Percentiles rank a stretch among this genome's conserved stretches.
These are phyloP conservation scores for Talaromyces pinophilus DNA, from an alignment of 2,329 filamentous ascomycete species.

Conservation along the genomic window DNA sequence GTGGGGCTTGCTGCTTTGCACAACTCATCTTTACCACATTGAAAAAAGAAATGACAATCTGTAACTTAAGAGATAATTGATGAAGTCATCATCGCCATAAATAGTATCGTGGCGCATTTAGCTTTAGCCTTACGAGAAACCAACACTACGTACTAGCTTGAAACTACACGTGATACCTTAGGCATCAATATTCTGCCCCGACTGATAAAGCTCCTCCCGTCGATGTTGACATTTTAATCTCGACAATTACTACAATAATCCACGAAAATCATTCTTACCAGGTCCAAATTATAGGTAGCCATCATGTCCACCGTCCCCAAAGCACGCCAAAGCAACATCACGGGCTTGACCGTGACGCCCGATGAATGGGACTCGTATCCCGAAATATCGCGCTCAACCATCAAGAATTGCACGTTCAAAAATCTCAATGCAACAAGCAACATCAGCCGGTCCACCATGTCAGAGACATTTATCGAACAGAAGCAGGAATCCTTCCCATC, in stretches of 20 bases:
- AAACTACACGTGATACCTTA: slow-evolving; percentile 10
- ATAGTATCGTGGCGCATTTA: not conserved
- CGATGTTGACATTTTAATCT: not conserved
- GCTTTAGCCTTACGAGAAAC: not conserved
- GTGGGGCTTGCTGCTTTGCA: not conserved
- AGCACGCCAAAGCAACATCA: slow-evolving; percentile 25
- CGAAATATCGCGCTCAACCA: slow-evolving; percentile 23
- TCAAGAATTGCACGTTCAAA: slow-evolving; percentile 24
- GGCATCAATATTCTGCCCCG: slow-evolving; percentile 1
- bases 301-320: slow-evolving; percentile 27
- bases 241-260: not conserved
- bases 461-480: not conserved
- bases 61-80: no score
- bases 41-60: not conserved
- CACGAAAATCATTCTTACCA: not conserved
- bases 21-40: not conserved
- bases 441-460: slow-evolving; percentile 17
- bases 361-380: slow-evolving; percentile 25
- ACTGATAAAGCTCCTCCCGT: not conserved
- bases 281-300: not conserved
- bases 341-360: slow-evolving; percentile 25
- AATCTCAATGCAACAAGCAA: slow-evolving; percentile 24
- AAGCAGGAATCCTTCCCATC: not conserved
- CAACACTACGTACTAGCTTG: not conserved
- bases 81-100: not conserved